phyloP scores from a whole-genome alignment of 345 rosid genomes.

The Eucalyptus sp. region DNA sequence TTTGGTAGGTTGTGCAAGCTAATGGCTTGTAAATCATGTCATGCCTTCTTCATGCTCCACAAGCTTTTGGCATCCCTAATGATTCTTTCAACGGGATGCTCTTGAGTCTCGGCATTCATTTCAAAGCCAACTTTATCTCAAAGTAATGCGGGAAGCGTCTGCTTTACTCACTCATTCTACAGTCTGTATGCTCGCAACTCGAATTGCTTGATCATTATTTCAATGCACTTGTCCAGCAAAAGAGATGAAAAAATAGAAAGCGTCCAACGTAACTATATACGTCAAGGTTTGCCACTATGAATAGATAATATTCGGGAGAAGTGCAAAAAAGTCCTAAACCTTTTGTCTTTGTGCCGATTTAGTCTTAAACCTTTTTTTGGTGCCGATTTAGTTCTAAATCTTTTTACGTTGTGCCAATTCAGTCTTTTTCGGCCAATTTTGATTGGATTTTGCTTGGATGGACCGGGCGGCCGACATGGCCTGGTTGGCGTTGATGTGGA shows the following conservation, averaged over 20 bases:
- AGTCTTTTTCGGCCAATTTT: too few relatives aligned
- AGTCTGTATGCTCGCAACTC: neutral
- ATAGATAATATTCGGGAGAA: neutral
- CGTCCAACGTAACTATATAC: neutral
- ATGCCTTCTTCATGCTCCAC: neutral
- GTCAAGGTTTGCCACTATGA: neutral
- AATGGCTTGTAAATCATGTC: neutral
- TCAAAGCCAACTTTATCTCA: neutral
- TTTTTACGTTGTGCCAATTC: too few relatives aligned
- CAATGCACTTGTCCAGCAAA: neutral
- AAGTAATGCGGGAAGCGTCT: neutral
- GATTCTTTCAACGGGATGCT: neutral
- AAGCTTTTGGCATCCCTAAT: neutral
- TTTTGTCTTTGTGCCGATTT: too few relatives aligned
- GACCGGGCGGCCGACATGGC: too few relatives aligned
- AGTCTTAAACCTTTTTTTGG: too few relatives aligned
- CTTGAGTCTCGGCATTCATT: neutral
- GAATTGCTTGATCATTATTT: neutral
- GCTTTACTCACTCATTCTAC: neutral
- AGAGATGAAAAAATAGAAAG: neutral
- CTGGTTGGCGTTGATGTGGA: too few relatives aligned
- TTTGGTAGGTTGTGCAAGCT: neutral
- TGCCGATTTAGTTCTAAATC: too few relatives aligned
- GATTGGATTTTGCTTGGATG: too few relatives aligned
- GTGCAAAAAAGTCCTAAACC: too few relatives aligned